Evolutionary conservation across 1,139 yeast genomes (phyloP), one percentile per base, ranked within the genome.

Genomic region (Taiozyma sp.): DNA sequence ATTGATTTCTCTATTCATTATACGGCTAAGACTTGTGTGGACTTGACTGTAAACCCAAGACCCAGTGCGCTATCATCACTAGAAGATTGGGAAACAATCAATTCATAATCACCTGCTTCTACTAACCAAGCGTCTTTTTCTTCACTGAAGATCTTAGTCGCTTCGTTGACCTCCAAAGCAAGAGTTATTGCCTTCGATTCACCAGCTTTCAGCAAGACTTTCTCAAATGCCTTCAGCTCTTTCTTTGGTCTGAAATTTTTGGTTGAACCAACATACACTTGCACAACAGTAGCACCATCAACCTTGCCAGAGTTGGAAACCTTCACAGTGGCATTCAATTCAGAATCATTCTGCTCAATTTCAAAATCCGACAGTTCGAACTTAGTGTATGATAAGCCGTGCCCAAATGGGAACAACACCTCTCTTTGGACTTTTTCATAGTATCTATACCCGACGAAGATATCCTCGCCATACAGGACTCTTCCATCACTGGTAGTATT

Each of bases 381-480:
- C 0, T 64, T 54, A 8, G 84, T 73, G 64, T 80, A 81, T 2
- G 84, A 79, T 48, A 81, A 71, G 7, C 87, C 87, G 61, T 66
- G 70, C 3, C 87, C 87, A 63, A 81, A 81, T 39, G 85, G 80
- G 68, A 75, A 80, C 44, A 75, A 70, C 8, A 76, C 80, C 8
- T 68, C 64, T 48, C 64, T 70, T 51, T 71, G 68, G 24, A 70
- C 53, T 58, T 73, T 75, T 59, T 81, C 85, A 61, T 78, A 81
- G 65, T 67, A 79, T 54, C 79, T 70, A 10, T 28, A 28, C 30
- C 30, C 30, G 7, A 28, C 76, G 63, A 72, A 80, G 23, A 81
- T 75, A 49, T 80, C 59, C 8, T 62, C 61, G 53, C 82, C 65
- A 57, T 81, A 81, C 47, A 77, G 63, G 14, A 76, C 80, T 51